A percentile compares a stretch with the other conserved stretches of the same genome.
Conservation (phyloP, 2,329 filamentous ascomycete genomes). For the Neofusicoccum sp. region DNA sequence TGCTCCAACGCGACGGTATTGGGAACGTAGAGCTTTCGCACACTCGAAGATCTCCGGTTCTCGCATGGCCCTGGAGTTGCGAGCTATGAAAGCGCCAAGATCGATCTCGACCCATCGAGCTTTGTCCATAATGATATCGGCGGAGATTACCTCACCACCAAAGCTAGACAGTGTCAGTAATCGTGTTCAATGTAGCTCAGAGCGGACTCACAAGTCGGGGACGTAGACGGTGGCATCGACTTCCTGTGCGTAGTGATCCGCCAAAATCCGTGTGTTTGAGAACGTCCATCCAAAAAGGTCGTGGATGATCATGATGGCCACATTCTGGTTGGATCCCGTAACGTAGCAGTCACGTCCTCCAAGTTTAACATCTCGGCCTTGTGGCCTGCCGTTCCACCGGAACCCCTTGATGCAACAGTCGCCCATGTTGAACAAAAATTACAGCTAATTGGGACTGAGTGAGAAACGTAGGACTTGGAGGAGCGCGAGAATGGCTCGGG, state of each 20-base stretch:
- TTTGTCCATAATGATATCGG: slow-evolving; percentile 18
- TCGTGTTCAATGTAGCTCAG: background rate
- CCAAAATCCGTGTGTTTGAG: slow-evolving; percentile 46
- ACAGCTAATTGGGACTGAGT: background rate
- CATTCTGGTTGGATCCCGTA: slow-evolving; percentile 44
- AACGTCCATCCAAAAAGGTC: slow-evolving; percentile 51
- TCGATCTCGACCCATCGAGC: slow-evolving; percentile 31
- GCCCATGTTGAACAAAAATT: slow-evolving; percentile 4
- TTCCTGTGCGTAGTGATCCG: slow-evolving; percentile 48
- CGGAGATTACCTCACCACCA: background rate
- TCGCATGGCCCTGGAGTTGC: slow-evolving; percentile 39
- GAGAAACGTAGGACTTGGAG: background rate
- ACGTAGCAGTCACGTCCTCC: slow-evolving; percentile 42
- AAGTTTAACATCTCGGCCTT: slow-evolving; percentile 39
- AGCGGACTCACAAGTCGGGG: slow-evolving; percentile 40
- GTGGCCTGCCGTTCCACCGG: slow-evolving; percentile 38
- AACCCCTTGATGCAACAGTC: slow-evolving; percentile 40
- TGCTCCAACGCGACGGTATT: slow-evolving; percentile 42
- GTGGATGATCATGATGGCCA: slow-evolving; percentile 46
- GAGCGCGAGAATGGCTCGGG: too few relatives aligned
- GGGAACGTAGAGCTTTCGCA: slow-evolving; percentile 36
- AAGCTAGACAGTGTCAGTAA: background rate
- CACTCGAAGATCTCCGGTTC: slow-evolving; percentile 38
- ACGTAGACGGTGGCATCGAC: slow-evolving; percentile 47
- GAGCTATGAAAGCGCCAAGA: slow-evolving; percentile 37